Conservation (phyloP, 805 yeast genomes). For the Suhomyces canberraensis region DNA sequence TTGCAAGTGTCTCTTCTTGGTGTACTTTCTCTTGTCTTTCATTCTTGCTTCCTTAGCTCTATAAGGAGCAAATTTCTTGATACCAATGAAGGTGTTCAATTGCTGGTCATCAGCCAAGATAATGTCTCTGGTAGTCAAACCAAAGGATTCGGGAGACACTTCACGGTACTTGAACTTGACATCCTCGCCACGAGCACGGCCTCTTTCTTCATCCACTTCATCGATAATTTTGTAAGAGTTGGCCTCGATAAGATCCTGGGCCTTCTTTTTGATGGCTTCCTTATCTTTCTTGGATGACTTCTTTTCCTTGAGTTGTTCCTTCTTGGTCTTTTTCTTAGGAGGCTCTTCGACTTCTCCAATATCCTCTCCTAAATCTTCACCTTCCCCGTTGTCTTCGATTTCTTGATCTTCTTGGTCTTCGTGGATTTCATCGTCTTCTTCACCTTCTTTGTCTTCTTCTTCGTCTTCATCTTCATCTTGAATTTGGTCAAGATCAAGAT, state of each 20-base stretch:
- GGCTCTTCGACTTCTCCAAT: constrained; percentile 15
- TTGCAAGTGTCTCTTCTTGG: constrained; percentile 75
- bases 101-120: constrained; percentile 84
- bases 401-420: constrained; percentile 20
- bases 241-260: constrained; percentile 74
- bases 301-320: constrained; percentile 56
- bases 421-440: constrained; percentile 13
- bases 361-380: constrained; percentile 14
- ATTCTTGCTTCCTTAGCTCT: constrained; percentile 67
- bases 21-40: constrained; percentile 80
- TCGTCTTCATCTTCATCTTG: constrained; percentile 26
- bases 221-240: constrained; percentile 64
- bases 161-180: constrained; percentile 80
- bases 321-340: constrained; percentile 43
- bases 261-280: constrained; percentile 58
- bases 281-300: constrained; percentile 59
- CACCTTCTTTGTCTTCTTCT: constrained; percentile 20
- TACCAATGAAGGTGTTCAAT: constrained; percentile 78
- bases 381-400: constrained; percentile 16
- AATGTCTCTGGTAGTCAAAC: constrained; percentile 81
- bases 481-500: constrained; percentile 15
- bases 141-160: constrained; percentile 92
- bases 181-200: constrained; percentile 47
- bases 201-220: constrained; percentile 61
- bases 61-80: constrained; percentile 92